These are phyloP conservation scores for Panicum virgatum DNA, from an alignment of 202 grass and related monocot genomes.

Conservation along the genomic window DNA sequence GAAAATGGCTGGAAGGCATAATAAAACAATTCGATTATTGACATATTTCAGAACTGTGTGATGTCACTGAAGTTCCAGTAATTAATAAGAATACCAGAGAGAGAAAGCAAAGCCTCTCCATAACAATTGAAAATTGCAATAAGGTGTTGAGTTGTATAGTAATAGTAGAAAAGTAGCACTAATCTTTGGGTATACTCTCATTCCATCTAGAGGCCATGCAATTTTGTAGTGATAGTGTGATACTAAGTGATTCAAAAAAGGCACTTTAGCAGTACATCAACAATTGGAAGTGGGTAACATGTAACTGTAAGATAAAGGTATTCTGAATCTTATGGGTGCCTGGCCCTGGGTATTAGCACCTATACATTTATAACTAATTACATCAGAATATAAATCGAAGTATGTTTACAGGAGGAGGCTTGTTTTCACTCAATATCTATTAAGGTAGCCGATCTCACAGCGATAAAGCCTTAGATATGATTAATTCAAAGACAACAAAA, in stretches of 20 bases:
- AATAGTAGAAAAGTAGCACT: background rate
- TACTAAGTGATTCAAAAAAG: background rate
- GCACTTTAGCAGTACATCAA: background rate
- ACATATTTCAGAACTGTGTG: background rate
- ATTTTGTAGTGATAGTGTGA: background rate
- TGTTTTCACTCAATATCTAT: background rate
- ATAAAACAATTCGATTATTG: background rate
- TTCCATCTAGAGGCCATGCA: background rate
- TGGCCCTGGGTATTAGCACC: background rate
- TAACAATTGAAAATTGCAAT: background rate
- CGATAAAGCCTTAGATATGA: background rate
- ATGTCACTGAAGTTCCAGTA: background rate
- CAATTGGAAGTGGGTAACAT: background rate
- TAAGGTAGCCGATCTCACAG: background rate
- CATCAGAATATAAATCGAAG: background rate
- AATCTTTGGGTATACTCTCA: background rate
- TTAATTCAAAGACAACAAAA: background rate
- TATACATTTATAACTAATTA: background rate
- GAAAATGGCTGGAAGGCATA: background rate
- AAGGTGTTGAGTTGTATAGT: background rate
- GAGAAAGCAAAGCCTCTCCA: background rate
- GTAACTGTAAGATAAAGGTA: background rate
- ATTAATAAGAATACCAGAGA: background rate
- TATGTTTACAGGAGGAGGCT: background rate
- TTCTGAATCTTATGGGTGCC: background rate